A percentile compares a stretch with the other conserved stretches of the same genome.
Evolutionary conservation across 176 grass and related monocot species (phyloP).

Genomic region (Juncus effusus): DNA sequence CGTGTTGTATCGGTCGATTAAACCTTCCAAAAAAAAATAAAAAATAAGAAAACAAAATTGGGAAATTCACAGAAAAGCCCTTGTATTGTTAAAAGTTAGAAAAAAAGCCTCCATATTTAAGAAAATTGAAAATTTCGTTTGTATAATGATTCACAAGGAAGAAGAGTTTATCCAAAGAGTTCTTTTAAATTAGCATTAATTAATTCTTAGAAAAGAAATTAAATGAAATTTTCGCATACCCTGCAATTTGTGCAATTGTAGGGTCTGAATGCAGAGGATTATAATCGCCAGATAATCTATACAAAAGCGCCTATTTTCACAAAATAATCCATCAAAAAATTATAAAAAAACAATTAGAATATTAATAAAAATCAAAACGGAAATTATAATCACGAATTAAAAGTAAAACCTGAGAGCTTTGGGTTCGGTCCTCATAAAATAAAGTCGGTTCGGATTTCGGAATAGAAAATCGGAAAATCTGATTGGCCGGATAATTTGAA

Average conservation of each 20-base stretch:
- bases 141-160: not conserved
- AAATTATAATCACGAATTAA: not conserved
- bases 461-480: constrained; percentile 62
- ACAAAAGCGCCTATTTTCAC: constrained; percentile 60
- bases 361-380: constrained; percentile 12
- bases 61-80: no score
- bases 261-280: constrained; percentile 98
- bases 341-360: constrained; percentile 14
- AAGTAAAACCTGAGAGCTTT: constrained; percentile 62
- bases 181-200: not conserved
- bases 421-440: constrained; percentile 61
- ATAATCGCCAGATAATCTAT: constrained; percentile 88
- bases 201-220: not conserved
- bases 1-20: constrained; percentile 72
- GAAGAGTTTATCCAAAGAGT: not conserved
- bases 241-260: constrained; percentile 63
- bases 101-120: not conserved
- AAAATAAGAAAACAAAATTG: not conserved
- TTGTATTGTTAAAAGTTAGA: no score
- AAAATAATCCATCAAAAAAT: constrained; percentile 8
- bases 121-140: not conserved
- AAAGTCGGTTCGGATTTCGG: constrained; percentile 51
- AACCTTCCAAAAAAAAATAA: constrained; percentile 42
- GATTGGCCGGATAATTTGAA: constrained; percentile 58
- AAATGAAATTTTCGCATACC: constrained; percentile 40